Conservation (phyloP, 495 filamentous ascomycete species). For the Tricharina praecox region DNA sequence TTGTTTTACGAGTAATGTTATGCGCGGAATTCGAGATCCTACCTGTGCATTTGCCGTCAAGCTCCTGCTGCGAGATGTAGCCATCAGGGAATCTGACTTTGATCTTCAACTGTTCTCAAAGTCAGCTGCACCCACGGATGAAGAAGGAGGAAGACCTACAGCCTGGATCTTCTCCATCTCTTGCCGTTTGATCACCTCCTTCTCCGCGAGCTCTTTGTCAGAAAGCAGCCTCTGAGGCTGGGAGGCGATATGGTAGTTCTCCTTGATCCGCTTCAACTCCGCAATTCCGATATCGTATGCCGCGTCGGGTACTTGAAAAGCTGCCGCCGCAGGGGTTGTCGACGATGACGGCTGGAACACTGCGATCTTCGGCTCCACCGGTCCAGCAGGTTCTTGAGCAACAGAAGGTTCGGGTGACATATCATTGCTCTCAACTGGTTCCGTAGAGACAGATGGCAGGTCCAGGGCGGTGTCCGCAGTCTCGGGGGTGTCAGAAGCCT, state of each 20-base stretch:
- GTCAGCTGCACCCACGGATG: too few species aligned
- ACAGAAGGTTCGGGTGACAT: background rate
- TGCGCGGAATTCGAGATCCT: background rate
- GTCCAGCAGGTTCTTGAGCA: background rate
- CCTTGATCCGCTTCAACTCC: slow-evolving; percentile 69
- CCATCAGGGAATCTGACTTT: slow-evolving; percentile 77
- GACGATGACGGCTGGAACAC: slow-evolving; percentile 61
- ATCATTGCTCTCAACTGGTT: background rate
- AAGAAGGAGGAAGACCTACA: too few species aligned
- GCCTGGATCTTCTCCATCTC: slow-evolving; percentile 45
- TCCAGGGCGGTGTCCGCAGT: background rate
- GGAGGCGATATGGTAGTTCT: slow-evolving; percentile 43
- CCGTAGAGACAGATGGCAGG: too few species aligned
- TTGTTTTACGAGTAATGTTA: slow-evolving; percentile 20
- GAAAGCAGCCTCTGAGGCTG: slow-evolving; percentile 54
- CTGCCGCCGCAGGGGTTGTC: slow-evolving; percentile 58
- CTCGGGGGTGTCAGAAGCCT: slow-evolving; percentile 3
- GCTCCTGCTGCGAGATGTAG: slow-evolving; percentile 28
- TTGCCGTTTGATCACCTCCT: slow-evolving; percentile 41
- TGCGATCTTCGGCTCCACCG: slow-evolving; percentile 32
- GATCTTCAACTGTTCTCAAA: slow-evolving; percentile 41
- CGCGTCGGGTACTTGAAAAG: slow-evolving; percentile 35
- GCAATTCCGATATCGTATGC: slow-evolving; percentile 73
- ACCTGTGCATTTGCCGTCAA: slow-evolving; percentile 19
- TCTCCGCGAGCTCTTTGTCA: slow-evolving; percentile 46